Evolutionary conservation across 495 filamentous ascomycete genomes (phyloP), one percentile per base, ranked within the genome.

Genomic region (Aspergillus haitiensis): DNA sequence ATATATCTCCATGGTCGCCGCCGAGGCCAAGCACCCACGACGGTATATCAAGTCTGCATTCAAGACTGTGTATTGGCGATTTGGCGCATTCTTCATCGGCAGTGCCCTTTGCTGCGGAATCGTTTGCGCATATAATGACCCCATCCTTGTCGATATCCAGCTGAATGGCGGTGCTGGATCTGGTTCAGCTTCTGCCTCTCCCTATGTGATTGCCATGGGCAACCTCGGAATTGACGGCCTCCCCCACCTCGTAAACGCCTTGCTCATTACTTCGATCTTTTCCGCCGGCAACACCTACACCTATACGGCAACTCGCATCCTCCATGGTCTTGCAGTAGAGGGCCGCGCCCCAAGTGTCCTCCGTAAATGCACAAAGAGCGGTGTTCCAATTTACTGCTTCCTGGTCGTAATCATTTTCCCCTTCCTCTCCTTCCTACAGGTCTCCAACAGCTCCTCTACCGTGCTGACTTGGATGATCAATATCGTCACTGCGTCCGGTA

Each of bases 1-100:
- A 59, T 93, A 92, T 68, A 84, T 93, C 46, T 81, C 83, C 53
- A 91, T 92, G 85, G 83, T 87, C 0, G 88, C 89, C 6, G 90
- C 88, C 36, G 90, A 94, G 66, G 81, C 88, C 5, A 81, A 88
- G 62, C 87, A 88, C 57, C 89, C 90, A 7, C 80, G 90, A 5
- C 57, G 50, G 9, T 65, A 65, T 21, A 51, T 77, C 15, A 67
- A 64, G 48, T 80, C 79, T 49, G 89, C 89, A 9, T 91, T 84
- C 72, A 90, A 89, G 49, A 84, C 84, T 6, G 85, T 89, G 6
- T 89, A 88, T 66, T 86, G 83, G 69, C 84, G 90, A 8, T 81
- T 93, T 37, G 84, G 79, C 2, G 64, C 83, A 21, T 93, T 93
- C 71, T 93, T 91, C 71, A 82, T 92, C 12, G 78, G 87, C 10